Conservation (phyloP, 108 stramenopile species). For the Cylindrotheca fusiformis region DNA sequence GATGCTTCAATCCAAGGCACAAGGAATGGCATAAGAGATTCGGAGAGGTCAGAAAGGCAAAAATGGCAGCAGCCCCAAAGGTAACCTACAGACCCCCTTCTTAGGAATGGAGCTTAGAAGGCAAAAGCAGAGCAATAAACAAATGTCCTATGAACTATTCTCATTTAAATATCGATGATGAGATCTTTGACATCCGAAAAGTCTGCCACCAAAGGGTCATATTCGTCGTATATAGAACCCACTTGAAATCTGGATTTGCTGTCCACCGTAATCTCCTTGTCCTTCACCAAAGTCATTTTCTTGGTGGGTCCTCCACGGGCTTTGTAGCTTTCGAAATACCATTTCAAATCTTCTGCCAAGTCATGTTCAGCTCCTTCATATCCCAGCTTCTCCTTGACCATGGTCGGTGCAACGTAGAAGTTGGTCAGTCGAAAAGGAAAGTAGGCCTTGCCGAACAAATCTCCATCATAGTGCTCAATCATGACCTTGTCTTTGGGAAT, state of each 20-base stretch:
- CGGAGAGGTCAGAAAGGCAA: no score
- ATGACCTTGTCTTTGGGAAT: slow-evolving; percentile 42
- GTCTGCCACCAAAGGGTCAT: slow-evolving; percentile 28
- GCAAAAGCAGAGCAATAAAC: no score
- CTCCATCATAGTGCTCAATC: slow-evolving; percentile 65
- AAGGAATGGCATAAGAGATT: no score
- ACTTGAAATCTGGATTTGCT: slow-evolving; percentile 16
- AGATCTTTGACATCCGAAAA: slow-evolving; percentile 6
- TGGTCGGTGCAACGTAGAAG: slow-evolving; percentile 78
- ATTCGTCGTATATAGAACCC: slow-evolving; percentile 31
- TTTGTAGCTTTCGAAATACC: slow-evolving; percentile 69
- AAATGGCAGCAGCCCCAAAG: no score
- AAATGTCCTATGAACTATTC: no score
- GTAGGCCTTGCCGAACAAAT: slow-evolving; percentile 58
- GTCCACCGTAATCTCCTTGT: slow-evolving; percentile 57
- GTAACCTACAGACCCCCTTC: no score
- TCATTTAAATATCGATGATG: no score
- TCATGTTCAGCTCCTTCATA: slow-evolving; percentile 56
- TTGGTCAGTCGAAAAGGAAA: slow-evolving; percentile 80
- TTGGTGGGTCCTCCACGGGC: slow-evolving; percentile 58
- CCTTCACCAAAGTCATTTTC: slow-evolving; percentile 52
- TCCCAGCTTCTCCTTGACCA: slow-evolving; percentile 69
- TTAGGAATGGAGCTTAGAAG: no score
- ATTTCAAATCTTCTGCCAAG: slow-evolving; percentile 65
- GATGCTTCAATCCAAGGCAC: no score